These are phyloP conservation scores for Bipolaris bicolor DNA, from an alignment of 2,329 filamentous ascomycete genomes.

Conservation along the genomic window DNA sequence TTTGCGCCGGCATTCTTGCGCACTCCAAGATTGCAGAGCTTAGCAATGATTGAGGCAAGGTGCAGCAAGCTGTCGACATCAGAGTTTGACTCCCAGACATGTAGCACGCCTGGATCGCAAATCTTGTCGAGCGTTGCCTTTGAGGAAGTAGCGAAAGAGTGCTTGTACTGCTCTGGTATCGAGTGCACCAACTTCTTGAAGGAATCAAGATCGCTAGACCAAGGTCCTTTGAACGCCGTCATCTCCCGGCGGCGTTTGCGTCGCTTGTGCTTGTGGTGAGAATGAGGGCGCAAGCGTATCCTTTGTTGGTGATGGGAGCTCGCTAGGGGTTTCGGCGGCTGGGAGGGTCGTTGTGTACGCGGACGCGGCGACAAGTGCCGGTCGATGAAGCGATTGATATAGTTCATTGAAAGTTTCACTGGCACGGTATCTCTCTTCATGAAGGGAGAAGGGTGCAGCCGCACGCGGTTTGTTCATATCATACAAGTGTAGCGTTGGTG, in stretches of 20 bases:
- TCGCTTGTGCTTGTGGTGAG: slow-evolving; percentile 14
- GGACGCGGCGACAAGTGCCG: background rate
- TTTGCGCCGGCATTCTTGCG: slow-evolving; percentile 21
- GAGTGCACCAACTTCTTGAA: slow-evolving; percentile 33
- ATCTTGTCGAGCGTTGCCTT: slow-evolving; percentile 28
- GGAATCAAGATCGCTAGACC: slow-evolving; percentile 30
- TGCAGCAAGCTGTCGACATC: slow-evolving; percentile 43
- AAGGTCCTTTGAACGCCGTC: slow-evolving; percentile 34
- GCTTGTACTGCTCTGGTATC: slow-evolving; percentile 35
- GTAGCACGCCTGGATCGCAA: slow-evolving; percentile 31
- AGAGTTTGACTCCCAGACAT: slow-evolving; percentile 44
- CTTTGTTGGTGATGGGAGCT: background rate
- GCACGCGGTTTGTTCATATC: slow-evolving; percentile 6
- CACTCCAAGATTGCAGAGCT: slow-evolving; percentile 33
- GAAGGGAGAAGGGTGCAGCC: background rate
- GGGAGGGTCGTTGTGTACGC: background rate
- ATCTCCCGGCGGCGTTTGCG: slow-evolving; percentile 13
- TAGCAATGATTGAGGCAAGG: slow-evolving; percentile 39
- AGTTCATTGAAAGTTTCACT: slow-evolving; percentile 12
- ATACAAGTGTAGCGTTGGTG: slow-evolving; percentile 1
- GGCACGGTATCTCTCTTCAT: background rate
- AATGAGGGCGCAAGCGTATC: background rate
- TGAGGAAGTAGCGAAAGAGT: slow-evolving; percentile 29
- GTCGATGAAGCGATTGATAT: slow-evolving; percentile 19
- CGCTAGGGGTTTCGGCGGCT: background rate